Evolutionary conservation across 2,329 filamentous ascomycete species (phyloP).

Genomic region (Cercospora janseana): DNA sequence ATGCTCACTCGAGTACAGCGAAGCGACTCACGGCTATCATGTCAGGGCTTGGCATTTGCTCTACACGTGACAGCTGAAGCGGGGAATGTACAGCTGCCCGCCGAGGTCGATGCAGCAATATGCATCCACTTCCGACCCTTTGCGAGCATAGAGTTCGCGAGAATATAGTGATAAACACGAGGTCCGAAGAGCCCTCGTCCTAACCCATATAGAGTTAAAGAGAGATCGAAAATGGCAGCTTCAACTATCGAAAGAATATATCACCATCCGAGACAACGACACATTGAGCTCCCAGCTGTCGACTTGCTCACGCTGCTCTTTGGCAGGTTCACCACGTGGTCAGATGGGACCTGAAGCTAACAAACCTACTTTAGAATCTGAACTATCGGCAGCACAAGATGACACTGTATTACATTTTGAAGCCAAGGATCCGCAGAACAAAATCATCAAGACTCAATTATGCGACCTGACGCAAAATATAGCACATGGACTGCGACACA

Average conservation of each 20-base stretch:
- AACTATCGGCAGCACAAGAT: slow-evolving; percentile 42
- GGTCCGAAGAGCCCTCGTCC: too few relatives aligned
- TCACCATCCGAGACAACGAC: slow-evolving; percentile 28
- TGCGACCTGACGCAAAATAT: slow-evolving; percentile 52
- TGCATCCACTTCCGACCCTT: too few relatives aligned
- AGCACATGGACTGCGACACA: slow-evolving; percentile 55
- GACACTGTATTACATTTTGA: slow-evolving; percentile 57
- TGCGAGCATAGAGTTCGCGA: too few relatives aligned
- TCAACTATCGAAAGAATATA: slow-evolving; percentile 26
- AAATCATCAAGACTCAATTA: slow-evolving; percentile 54
- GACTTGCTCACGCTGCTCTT: slow-evolving; percentile 46
- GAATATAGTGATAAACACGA: too few relatives aligned
- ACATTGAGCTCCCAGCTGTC: slow-evolving; percentile 36
- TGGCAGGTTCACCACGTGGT: slow-evolving; percentile 33
- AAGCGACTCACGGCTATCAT: slow-evolving; percentile 1
- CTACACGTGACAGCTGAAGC: neutral
- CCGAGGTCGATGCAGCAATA: slow-evolving; percentile 8
- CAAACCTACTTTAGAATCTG: slow-evolving; percentile 17
- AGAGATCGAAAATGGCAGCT: slow-evolving; percentile 16
- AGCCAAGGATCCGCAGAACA: slow-evolving; percentile 54
- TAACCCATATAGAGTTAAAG: neutral
- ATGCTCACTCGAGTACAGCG: neutral
- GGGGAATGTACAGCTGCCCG: slow-evolving; percentile 3
- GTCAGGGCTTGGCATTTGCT: slow-evolving; percentile 2
- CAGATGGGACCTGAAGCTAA: neutral